Evolutionary conservation across 208 protist species (phyloP).

Genomic region (Angomonas ambiguus): DNA sequence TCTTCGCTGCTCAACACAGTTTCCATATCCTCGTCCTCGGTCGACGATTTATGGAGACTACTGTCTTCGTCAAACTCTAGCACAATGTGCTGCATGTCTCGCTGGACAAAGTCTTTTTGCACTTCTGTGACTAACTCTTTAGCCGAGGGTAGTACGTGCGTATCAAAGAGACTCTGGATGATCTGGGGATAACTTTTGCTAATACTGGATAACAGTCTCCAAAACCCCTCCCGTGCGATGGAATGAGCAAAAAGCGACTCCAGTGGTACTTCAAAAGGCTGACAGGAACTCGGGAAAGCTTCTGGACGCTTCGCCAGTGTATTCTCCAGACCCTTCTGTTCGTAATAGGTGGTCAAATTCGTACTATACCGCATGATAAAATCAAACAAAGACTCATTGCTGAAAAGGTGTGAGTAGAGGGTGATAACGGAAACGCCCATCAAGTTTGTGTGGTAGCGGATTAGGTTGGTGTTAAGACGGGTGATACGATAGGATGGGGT

Average conservation of each 20-base stretch:
- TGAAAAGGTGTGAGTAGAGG: constrained; percentile 3
- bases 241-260: neutral
- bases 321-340: neutral
- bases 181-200: constrained; percentile 1
- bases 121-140: neutral
- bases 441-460: neutral
- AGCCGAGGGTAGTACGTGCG: neutral
- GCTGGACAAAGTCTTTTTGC: neutral
- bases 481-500: neutral
- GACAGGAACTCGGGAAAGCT: neutral
- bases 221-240: neutral
- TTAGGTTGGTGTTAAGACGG: neutral
- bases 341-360: neutral
- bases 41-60: neutral
- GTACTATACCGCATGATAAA: neutral
- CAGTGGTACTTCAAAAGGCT: neutral
- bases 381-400: neutral
- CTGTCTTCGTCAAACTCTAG: neutral
- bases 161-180: neutral
- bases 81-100: neutral
- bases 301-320: neutral
- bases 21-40: neutral
- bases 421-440: neutral
- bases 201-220: neutral
- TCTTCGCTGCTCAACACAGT: neutral